These are phyloP conservation scores for Nicotiana benthamiana DNA, from an alignment of 257 asterid species.

Conservation along the genomic window DNA sequence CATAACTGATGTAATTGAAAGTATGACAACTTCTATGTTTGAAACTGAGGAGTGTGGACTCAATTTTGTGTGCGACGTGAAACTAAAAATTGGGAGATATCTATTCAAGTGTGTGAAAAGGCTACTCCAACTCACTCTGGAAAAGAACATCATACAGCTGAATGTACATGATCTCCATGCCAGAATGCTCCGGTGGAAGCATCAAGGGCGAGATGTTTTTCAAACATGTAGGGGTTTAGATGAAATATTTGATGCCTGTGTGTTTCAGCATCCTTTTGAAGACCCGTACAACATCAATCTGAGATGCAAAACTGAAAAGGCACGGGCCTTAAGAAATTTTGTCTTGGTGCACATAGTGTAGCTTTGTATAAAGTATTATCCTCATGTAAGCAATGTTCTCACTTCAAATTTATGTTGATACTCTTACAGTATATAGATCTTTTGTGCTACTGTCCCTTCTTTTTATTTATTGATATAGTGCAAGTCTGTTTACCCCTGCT, in stretches of 20 bases:
- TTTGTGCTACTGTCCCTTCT: background rate
- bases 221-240: conserved; percentile 35
- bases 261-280: conserved; percentile 10
- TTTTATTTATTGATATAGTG: background rate
- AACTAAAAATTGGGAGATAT: conserved; percentile 38
- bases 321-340: background rate
- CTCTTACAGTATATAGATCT: background rate
- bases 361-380: background rate
- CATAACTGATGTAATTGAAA: conserved; percentile 41
- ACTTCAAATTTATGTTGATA: background rate
- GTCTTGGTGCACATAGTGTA: background rate
- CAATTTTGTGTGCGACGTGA: conserved; percentile 37
- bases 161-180: conserved; percentile 45
- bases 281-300: background rate
- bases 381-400: background rate
- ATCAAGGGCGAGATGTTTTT: conserved; percentile 41
- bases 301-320: background rate
- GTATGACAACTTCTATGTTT: conserved; percentile 36
- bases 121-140: conserved; percentile 27
- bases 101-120: conserved; percentile 52
- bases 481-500: background rate
- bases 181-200: conserved; percentile 48
- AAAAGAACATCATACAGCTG: conserved; percentile 21
- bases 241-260: conserved; percentile 31
- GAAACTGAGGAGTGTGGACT: conserved; percentile 49